These are phyloP conservation scores for Podaxis sp. DNA, from an alignment of 768 basidiomycete species.

Conservation along the genomic window DNA sequence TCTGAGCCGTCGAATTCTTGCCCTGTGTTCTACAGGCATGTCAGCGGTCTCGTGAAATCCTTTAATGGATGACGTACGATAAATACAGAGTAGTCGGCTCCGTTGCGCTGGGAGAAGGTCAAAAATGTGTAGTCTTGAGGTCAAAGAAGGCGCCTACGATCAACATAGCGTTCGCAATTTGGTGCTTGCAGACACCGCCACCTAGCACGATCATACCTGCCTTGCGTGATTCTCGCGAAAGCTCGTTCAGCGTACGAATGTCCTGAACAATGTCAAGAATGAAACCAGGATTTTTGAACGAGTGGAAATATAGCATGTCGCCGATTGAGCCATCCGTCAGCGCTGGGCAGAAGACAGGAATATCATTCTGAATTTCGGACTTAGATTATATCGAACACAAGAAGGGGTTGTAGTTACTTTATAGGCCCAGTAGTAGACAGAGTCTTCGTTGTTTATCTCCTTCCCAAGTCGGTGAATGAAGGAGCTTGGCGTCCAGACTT, in stretches of 20 bases:
- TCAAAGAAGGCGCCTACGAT: constrained; percentile 58
- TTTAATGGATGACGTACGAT: constrained; percentile 53
- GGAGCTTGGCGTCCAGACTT: constrained; percentile 89
- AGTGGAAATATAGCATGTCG: constrained; percentile 99
- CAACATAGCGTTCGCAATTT: constrained; percentile 99
- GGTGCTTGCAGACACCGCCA: constrained; percentile 98
- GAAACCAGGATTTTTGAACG: constrained; percentile 82
- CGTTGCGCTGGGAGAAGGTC: constrained; percentile 71
- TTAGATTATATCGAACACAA: constrained; percentile 13
- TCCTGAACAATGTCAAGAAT: constrained; percentile 93
- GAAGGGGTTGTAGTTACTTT: constrained; percentile 64
- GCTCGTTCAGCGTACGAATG: constrained; percentile 88
- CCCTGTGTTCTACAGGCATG: constrained; percentile 77
- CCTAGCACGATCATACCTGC: constrained; percentile 99
- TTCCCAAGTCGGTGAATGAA: constrained; percentile 94
- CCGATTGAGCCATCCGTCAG: constrained; percentile 97
- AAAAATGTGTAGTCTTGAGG: neutral
- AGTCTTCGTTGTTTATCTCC: constrained; percentile 96
- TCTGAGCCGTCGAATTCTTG: constrained; percentile 99
- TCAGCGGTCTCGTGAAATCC: neutral
- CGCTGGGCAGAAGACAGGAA: constrained; percentile 98
- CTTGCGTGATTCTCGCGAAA: constrained; percentile 81
- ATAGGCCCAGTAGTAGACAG: constrained; percentile 99
- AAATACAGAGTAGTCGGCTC: constrained; percentile 95
- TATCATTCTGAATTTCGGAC: constrained; percentile 74